Percentiles rank a stretch among this genome's conserved stretches.
Conservation (phyloP, 2,329 filamentous ascomycete genomes). For the Volutella citrinella region DNA sequence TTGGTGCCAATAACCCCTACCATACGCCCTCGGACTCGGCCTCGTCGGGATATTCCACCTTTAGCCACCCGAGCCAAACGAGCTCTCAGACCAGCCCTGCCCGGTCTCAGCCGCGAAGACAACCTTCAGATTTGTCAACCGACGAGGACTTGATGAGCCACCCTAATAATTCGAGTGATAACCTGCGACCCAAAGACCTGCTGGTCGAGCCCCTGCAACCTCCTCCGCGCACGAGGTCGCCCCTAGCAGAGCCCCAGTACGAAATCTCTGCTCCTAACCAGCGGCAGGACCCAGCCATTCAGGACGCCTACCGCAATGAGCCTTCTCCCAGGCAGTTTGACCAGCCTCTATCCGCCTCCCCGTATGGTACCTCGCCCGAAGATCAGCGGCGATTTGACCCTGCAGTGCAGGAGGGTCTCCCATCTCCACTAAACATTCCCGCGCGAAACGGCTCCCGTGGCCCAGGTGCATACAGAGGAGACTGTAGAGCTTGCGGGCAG, state of each 20-base stretch:
- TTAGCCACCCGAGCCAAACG: constrained; percentile 54
- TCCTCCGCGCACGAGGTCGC: constrained; percentile 21
- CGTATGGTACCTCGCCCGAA: constrained; percentile 17
- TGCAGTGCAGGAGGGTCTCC: constrained; percentile 9
- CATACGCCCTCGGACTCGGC: constrained; percentile 62
- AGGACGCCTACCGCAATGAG: constrained; percentile 16
- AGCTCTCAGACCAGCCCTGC: constrained; percentile 55
- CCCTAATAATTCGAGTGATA: constrained; percentile 49
- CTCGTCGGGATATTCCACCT: constrained; percentile 62
- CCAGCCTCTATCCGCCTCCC: constrained; percentile 8
- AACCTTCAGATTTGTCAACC: constrained; percentile 41
- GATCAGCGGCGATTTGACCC: constrained; percentile 13
- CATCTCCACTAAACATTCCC: constrained; percentile 15
- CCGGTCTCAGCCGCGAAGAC: constrained; percentile 31
- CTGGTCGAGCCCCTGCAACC: constrained; percentile 33
- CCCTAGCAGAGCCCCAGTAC: constrained; percentile 23
- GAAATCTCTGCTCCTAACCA: constrained; percentile 22
- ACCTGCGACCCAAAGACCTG: constrained; percentile 24
- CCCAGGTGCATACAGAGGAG: constrained; percentile 57
- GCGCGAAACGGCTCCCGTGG: constrained; percentile 37
- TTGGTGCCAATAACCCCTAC: constrained; percentile 61
- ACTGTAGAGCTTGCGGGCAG: constrained; percentile 78
- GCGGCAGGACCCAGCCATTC: constrained; percentile 20
- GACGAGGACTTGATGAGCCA: constrained; percentile 56
- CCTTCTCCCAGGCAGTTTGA: constrained; percentile 11